A percentile compares a stretch with the other conserved stretches of the same genome.
Conservation (phyloP, 192 early-diverging fungal genomes). For the Irineochytrium annulatum region DNA sequence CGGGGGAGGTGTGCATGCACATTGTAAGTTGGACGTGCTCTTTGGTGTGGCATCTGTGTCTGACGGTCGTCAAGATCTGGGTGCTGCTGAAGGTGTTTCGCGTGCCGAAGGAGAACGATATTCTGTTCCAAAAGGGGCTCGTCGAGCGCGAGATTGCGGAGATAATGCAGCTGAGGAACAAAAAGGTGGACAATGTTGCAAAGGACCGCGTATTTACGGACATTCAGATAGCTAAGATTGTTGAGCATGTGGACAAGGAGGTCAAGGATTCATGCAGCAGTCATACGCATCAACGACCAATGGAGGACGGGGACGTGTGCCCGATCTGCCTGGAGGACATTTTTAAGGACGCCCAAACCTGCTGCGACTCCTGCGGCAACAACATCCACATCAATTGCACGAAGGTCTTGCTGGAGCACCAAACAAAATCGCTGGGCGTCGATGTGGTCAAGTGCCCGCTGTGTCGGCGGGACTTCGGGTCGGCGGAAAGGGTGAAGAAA, state of each 20-base stretch:
- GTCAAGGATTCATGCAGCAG: background rate
- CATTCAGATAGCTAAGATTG: background rate
- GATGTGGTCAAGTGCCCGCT: constrained; percentile 46
- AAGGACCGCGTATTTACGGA: background rate
- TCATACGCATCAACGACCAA: constrained; percentile 17
- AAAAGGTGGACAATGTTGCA: constrained; percentile 7
- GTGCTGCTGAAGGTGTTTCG: constrained; percentile 47
- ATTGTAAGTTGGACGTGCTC: constrained; percentile 23
- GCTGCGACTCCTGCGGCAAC: constrained; percentile 36
- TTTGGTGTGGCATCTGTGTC: constrained; percentile 6
- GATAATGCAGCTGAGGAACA: constrained; percentile 26
- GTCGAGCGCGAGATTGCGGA: constrained; percentile 44
- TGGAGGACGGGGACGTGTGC: constrained; percentile 44
- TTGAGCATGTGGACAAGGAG: background rate
- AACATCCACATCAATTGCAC: constrained; percentile 48
- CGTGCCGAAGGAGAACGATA: constrained; percentile 25
- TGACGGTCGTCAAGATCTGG: constrained; percentile 44
- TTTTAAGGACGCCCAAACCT: background rate
- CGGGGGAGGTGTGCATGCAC: constrained; percentile 37
- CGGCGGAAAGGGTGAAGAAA: constrained; percentile 31
- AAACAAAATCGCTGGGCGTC: constrained; percentile 32
- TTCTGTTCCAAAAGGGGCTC: constrained; percentile 38
- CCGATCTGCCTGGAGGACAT: background rate
- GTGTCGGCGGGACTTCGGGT: constrained; percentile 40
- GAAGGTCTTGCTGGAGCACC: constrained; percentile 44